Conservation (phyloP, 768 basidiomycete genomes). For the Calocera viscosa region DNA sequence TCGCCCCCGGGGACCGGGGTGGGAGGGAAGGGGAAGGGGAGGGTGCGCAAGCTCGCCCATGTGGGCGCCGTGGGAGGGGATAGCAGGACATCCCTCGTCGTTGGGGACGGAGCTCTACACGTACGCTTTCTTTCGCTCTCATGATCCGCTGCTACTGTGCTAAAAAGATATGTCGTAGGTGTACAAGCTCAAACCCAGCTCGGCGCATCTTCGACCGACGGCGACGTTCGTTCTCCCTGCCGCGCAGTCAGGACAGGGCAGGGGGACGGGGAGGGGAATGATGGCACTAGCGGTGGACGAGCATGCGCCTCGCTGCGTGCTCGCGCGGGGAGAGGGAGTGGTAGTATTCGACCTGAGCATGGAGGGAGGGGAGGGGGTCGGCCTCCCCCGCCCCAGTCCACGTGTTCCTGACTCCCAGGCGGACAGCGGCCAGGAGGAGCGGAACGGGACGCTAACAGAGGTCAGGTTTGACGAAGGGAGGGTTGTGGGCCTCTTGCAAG, state of each 20-base stretch:
- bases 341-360: background rate
- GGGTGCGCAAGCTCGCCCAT: background rate
- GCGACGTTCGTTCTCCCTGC: no score
- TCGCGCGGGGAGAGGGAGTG: background rate
- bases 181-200: no score
- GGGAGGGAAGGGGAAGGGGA: background rate
- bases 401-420: no score
- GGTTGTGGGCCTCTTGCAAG: background rate
- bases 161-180: background rate
- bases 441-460: background rate
- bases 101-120: background rate
- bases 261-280: no score
- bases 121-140: background rate
- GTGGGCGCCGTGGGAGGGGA: background rate
- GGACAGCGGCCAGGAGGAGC: background rate
- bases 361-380: no score
- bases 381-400: no score
- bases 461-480: background rate
- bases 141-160: background rate
- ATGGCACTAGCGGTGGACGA: no score
- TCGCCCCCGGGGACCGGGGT: background rate
- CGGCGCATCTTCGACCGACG: no score
- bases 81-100: background rate
- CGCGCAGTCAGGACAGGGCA: no score
- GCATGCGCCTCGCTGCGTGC: no score